Base-by-base conservation (phyloP, 768 basidiomycete genomes). In the Macrocybe gigantea region DNA sequence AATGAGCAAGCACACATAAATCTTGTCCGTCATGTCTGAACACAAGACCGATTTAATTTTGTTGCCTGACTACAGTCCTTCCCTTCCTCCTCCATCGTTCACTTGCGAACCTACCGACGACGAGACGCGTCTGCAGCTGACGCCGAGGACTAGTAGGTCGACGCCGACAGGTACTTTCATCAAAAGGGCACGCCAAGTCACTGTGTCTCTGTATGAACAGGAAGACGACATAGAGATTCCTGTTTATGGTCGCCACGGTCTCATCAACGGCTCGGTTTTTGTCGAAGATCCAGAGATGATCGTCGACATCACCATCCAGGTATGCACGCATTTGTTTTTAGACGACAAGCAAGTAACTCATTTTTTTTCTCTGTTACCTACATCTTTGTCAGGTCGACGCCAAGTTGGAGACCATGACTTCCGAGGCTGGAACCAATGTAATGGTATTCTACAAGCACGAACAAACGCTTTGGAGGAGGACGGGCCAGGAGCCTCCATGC, bases 61-160 rank as follows among this genome's bases (percentile, higher is more conserved):
- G 6, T 66, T 81, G 32, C 80, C 85, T 13, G 59, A 58, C 5
- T 86, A 86, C 57, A 71, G 79, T 0, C 70, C 77, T 1, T 75
- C 81, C 5, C 62, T 64, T 2, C 76, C 77, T 29, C 70, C 75
- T 1, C 85, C 85, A 1, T 58, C 65, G 6, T 88, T 87, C 57
- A 80, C 85, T 41, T 71, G 60, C 33, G 72, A 73, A 29, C 82
- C 78, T 33, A 60, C 69, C 4, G 65, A 62, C 2, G 78, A 73
- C 29, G 84, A 87, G 54, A 65, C 68, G 45, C 67, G 68, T 12
- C 73, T 87, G 6, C 74, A 79, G 37, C 70, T 69, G 38, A 75
- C 79, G 0, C 77, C 72, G 32, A 56, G 53, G 39, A 35, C 47
- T 30, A 45, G 35, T 42, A 61, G 58, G 3, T 43, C 57, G 0